Evolutionary conservation across 2,329 filamentous ascomycete genomes (phyloP).

Genomic region (Claviceps purpurea): DNA sequence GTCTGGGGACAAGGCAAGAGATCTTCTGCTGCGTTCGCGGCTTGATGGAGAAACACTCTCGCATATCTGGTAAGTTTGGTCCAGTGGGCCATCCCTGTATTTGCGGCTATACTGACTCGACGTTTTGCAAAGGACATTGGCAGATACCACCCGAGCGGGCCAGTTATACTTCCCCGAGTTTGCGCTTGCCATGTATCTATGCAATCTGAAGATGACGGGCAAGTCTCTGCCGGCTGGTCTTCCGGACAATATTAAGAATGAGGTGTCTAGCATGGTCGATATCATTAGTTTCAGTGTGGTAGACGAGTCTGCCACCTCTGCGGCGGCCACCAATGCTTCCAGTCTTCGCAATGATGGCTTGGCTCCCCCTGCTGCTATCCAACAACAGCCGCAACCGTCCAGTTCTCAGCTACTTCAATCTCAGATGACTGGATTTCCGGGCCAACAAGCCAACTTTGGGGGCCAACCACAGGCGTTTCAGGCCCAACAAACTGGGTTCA

Average conservation of each 20-base stretch:
- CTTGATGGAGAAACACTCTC: slow-evolving; percentile 77
- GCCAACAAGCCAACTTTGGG: slow-evolving; percentile 43
- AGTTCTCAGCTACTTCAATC: slow-evolving; percentile 51
- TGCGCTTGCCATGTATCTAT: slow-evolving; percentile 94
- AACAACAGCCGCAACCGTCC: slow-evolving; percentile 62
- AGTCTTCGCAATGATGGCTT: slow-evolving; percentile 46
- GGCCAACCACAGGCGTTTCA: slow-evolving; percentile 48
- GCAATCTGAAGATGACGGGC: slow-evolving; percentile 82
- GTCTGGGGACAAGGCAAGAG: slow-evolving; percentile 83
- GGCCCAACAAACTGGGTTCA: slow-evolving; percentile 57
- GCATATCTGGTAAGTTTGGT: slow-evolving; percentile 64
- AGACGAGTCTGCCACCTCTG: slow-evolving; percentile 50
- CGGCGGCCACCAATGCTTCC: slow-evolving; percentile 49
- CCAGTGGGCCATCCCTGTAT: neutral
- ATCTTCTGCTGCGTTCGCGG: slow-evolving; percentile 77
- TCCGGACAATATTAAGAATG: slow-evolving; percentile 82
- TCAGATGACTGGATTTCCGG: slow-evolving; percentile 57
- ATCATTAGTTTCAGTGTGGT: slow-evolving; percentile 92
- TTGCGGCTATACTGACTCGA: neutral
- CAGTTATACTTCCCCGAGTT: slow-evolving; percentile 97
- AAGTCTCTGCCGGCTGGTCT: slow-evolving; percentile 63
- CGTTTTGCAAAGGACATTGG: slow-evolving; percentile 52
- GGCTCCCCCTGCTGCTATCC: slow-evolving; percentile 36
- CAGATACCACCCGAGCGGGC: slow-evolving; percentile 91
- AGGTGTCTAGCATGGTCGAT: slow-evolving; percentile 98